Evolutionary conservation across 2,329 filamentous ascomycete genomes (phyloP).

Genomic region (Xylariales sp.): DNA sequence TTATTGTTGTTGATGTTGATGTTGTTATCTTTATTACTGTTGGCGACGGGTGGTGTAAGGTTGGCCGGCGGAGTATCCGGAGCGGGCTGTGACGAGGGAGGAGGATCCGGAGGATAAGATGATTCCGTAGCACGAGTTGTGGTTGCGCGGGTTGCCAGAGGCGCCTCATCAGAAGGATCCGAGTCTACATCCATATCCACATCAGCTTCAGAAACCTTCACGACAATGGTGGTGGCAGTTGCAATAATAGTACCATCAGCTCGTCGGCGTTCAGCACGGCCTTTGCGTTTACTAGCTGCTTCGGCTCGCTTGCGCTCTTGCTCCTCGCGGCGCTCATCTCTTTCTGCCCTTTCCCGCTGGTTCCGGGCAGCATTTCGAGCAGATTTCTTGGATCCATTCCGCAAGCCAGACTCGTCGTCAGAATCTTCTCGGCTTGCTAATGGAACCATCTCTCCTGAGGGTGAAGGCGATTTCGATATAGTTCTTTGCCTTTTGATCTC

Average conservation of each 20-base stretch:
- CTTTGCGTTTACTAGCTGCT: slow-evolving; percentile 74
- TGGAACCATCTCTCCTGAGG: slow-evolving; percentile 44
- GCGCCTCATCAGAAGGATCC: slow-evolving; percentile 66
- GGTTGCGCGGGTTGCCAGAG: slow-evolving; percentile 38
- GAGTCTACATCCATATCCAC: slow-evolving; percentile 52
- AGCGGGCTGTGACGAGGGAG: slow-evolving; percentile 39
- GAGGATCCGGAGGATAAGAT: slow-evolving; percentile 33
- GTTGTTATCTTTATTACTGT: too few relatives aligned
- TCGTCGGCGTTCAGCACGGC: slow-evolving; percentile 73
- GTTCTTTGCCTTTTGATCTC: slow-evolving; percentile 81
- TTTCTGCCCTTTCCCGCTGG: slow-evolving; percentile 60
- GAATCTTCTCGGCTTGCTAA: slow-evolving; percentile 58
- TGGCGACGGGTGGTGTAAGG: slow-evolving; percentile 28
- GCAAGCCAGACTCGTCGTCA: slow-evolving; percentile 64
- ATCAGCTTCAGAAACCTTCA: slow-evolving; percentile 30
- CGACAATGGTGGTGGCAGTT: slow-evolving; percentile 12
- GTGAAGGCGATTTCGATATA: slow-evolving; percentile 66
- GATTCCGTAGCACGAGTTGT: slow-evolving; percentile 27
- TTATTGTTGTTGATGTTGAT: too few relatives aligned
- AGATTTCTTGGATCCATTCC: slow-evolving; percentile 54
- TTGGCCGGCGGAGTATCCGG: slow-evolving; percentile 43
- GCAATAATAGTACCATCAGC: slow-evolving; percentile 61
- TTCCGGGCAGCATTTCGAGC: slow-evolving; percentile 53
- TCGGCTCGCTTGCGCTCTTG: slow-evolving; percentile 70
- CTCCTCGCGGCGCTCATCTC: slow-evolving; percentile 72